A percentile compares a stretch with the other conserved stretches of the same genome.
These are phyloP conservation scores for Mycena crocata DNA, from an alignment of 768 basidiomycete species.

Conservation along the genomic window DNA sequence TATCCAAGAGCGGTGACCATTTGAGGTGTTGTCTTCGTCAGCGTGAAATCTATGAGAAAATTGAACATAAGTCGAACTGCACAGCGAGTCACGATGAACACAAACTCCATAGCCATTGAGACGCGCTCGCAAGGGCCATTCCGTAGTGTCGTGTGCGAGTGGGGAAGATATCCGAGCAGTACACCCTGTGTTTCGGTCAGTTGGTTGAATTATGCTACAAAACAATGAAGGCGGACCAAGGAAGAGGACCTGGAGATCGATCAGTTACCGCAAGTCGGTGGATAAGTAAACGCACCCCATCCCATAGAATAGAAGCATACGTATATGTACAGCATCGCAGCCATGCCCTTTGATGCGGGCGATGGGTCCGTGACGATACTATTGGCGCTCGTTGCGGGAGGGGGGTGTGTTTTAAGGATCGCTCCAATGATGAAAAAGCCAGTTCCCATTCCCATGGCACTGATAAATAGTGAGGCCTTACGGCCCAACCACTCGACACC, in stretches of 20 bases:
- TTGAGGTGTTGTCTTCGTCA: slow-evolving; percentile 77
- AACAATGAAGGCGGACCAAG: slow-evolving; percentile 41
- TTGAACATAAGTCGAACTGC: background rate
- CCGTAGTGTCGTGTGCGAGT: slow-evolving; percentile 88
- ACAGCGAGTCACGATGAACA: slow-evolving; percentile 16
- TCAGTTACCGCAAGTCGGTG: slow-evolving; percentile 43
- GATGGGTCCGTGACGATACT: slow-evolving; percentile 51
- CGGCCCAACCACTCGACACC: slow-evolving; percentile 77
- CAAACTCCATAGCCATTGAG: slow-evolving; percentile 88
- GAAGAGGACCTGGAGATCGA: slow-evolving; percentile 51
- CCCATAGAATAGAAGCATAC: slow-evolving; percentile 92
- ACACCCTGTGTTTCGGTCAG: slow-evolving; percentile 51
- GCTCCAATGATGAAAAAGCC: slow-evolving; percentile 89
- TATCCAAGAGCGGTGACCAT: slow-evolving; percentile 72
- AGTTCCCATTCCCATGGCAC: slow-evolving; percentile 81
- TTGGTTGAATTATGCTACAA: too few relatives aligned
- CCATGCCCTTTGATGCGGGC: slow-evolving; percentile 82
- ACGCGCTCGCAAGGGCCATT: slow-evolving; percentile 76
- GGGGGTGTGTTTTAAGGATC: slow-evolving; percentile 83
- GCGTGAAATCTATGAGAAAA: slow-evolving; percentile 67
- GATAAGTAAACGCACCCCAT: slow-evolving; percentile 64
- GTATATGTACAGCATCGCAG: slow-evolving; percentile 87
- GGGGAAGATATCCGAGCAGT: slow-evolving; percentile 88
- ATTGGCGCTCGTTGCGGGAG: slow-evolving; percentile 46
- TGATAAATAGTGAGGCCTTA: slow-evolving; percentile 76